Evolutionary conservation across 2,329 filamentous ascomycete species (phyloP).

Genomic region (Xylaria sp.): DNA sequence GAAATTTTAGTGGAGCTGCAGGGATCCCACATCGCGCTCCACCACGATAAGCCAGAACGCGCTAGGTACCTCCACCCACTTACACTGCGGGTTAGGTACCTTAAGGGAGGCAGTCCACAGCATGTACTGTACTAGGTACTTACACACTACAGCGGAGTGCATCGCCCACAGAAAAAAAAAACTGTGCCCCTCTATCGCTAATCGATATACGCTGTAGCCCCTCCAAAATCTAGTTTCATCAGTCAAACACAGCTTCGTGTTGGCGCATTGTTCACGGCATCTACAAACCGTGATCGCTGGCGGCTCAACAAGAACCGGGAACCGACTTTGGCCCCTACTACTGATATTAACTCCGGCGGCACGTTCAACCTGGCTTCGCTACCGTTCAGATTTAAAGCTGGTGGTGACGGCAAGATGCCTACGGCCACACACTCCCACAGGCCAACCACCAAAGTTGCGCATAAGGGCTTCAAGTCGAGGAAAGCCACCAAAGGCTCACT

Average conservation of each 20-base stretch:
- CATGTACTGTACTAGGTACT: too few species aligned
- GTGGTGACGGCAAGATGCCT: constrained; percentile 75
- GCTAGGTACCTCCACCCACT: background rate
- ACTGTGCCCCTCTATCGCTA: constrained; percentile 30
- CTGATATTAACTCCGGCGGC: too few species aligned
- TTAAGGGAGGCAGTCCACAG: too few species aligned
- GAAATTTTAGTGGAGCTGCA: constrained; percentile 31
- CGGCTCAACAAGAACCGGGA: background rate
- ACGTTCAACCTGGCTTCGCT: constrained; percentile 66
- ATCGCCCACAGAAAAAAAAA: constrained; percentile 28
- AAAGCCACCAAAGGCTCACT: constrained; percentile 88
- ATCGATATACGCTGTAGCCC: constrained; percentile 17
- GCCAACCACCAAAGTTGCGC: constrained; percentile 84
- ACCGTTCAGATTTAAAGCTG: constrained; percentile 88
- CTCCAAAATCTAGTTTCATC: constrained; percentile 26
- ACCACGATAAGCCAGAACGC: constrained; percentile 14
- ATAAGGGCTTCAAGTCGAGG: constrained; percentile 92
- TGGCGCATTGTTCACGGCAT: background rate
- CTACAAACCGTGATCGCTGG: background rate
- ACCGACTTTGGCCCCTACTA: background rate
- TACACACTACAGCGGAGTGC: background rate
- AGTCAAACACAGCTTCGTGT: background rate
- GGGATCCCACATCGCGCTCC: constrained; percentile 7
- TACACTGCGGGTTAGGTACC: too few species aligned
- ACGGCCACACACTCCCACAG: constrained; percentile 82